Base-by-base conservation (phyloP, 164 flowering plant genomes). In the Stephania yunnanensis region DNA sequence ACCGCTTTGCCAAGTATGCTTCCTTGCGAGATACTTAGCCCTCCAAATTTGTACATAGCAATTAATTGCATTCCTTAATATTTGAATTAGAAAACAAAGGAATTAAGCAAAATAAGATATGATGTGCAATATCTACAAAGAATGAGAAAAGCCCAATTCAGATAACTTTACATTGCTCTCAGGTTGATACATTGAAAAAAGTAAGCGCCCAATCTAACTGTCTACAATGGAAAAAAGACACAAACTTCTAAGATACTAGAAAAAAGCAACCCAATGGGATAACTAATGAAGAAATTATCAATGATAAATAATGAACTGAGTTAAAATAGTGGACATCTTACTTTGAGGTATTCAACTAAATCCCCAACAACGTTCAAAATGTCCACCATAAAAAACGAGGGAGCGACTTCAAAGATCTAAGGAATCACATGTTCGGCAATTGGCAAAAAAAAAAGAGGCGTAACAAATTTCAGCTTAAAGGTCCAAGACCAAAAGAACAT, bases 391-490 rank as follows among this genome's bases (percentile, higher is more conserved):
- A 85, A 78, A 81, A 89, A 90, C 63, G 93, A 79, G 0, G 99
- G 97, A 58, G 99, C 92, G 71, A 95, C 92, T 85, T 93, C 89
- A 80, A 91, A 93, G 48, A 93, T 82, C 98, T 94, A 83, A 52
- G 74, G 42, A 5, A 6, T 70, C 12, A 53, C n/a, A 48, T 52
- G 66, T 55, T 46, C 8, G 13, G 17, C 31, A 42, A 25, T 25
- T 25, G 25, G 25, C 0, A 25, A 25, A 25, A 25, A 25, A 25
- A 66, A 74, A n/a, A n/a, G n/a, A 46, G 3, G 20, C 19, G 46
- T 50, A 67, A 52, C n/a, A 1, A 44, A 73, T 68, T 17, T 55
- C 6, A 31, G 70, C 25, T 6, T 4, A 71, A 63, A 72, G 20
- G 0, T 15, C 53, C 53, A 3, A 19, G 1, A 22, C 12, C 36